phyloP scores from a whole-genome alignment of 192 early-diverging fungal genomes.

The Mortierella hygrophila region DNA sequence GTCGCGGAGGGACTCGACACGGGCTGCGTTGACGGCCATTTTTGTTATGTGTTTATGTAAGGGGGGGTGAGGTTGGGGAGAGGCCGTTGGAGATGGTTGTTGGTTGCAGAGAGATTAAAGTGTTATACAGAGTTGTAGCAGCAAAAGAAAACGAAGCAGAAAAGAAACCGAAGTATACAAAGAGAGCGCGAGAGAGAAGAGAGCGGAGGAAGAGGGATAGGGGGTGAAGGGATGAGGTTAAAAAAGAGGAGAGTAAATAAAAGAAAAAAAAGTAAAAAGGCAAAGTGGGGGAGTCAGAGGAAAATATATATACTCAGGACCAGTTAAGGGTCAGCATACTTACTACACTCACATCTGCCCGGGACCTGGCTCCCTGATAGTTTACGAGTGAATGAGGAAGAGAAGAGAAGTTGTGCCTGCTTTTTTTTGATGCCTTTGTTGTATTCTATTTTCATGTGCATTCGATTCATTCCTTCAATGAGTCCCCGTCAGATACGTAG shows the following conservation, averaged over 20 bases:
- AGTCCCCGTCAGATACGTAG: background rate
- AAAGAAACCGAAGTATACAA: constrained; percentile 7
- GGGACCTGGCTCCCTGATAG: constrained; percentile 6
- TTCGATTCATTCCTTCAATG: background rate
- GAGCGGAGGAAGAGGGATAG: background rate
- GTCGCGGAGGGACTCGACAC: constrained; percentile 58
- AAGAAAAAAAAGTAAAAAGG: background rate
- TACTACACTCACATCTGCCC: background rate
- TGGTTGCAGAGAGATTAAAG: background rate
- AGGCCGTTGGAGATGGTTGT: background rate
- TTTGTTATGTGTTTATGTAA: constrained; percentile 6
- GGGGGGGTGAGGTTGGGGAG: background rate
- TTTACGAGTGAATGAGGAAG: background rate
- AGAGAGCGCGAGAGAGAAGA: background rate
- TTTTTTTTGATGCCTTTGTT: background rate
- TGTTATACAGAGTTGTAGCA: constrained; percentile 9
- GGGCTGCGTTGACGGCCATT: constrained; percentile 58
- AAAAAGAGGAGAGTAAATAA: constrained; percentile 8
- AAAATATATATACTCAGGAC: background rate
- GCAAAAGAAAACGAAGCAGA: background rate
- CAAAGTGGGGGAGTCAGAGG: constrained; percentile 2
- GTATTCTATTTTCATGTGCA: background rate
- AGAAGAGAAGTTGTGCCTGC: background rate
- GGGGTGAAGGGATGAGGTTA: background rate
- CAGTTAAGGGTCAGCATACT: background rate